These are phyloP conservation scores for Cornus kousa DNA, from an alignment of 148 eudicot species.

Conservation along the genomic window DNA sequence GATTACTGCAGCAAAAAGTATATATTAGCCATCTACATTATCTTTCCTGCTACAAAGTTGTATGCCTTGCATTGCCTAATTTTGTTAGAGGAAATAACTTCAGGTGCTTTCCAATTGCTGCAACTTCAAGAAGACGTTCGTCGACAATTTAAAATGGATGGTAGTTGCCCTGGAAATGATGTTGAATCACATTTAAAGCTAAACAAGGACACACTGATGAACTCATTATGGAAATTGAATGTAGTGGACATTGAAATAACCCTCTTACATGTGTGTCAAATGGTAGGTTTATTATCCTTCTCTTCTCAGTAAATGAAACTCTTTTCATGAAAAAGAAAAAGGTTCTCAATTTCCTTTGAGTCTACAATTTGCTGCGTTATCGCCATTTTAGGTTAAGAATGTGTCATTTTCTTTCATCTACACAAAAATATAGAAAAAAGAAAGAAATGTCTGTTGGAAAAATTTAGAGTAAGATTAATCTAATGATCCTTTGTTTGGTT, in stretches of 20 bases:
- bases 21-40: background rate
- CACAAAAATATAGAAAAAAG: background rate
- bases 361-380: background rate
- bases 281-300: conserved; percentile 39
- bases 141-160: conserved; percentile 64
- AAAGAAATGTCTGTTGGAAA: background rate
- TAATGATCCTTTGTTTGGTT: conserved; percentile 9
- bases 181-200: conserved; percentile 59
- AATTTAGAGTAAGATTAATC: background rate
- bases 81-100: conserved; percentile 4
- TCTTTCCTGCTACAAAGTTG: background rate
- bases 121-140: conserved; percentile 84
- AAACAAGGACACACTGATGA: conserved; percentile 81
- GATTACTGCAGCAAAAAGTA: conserved; percentile 90
- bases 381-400: background rate
- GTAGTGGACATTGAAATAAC: conserved; percentile 97
- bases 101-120: conserved; percentile 89
- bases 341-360: no score
- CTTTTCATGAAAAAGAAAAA: background rate
- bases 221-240: conserved; percentile 89
- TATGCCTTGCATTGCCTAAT: background rate
- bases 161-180: conserved; percentile 57
- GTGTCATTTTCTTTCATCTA: background rate
- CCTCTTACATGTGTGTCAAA: conserved; percentile 84
- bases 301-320: background rate